Percentiles rank a stretch among this genome's conserved stretches.
Evolutionary conservation across 2,329 filamentous ascomycete species (phyloP).

Genomic region (Tolypocladium tropicale): DNA sequence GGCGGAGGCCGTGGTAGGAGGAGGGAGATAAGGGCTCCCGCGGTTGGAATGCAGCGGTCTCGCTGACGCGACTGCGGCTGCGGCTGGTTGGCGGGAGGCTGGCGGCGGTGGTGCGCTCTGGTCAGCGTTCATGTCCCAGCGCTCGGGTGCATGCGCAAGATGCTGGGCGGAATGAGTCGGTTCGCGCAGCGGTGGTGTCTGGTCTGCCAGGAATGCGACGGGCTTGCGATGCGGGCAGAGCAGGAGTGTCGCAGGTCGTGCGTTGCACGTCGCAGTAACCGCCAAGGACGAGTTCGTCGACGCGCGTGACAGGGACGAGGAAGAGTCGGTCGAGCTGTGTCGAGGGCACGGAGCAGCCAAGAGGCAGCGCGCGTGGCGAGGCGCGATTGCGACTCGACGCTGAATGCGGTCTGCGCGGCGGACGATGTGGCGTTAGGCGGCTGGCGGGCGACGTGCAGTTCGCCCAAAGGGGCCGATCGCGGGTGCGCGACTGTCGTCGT

Average conservation of each 20-base stretch:
- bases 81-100: conserved; percentile 9
- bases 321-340: neutral
- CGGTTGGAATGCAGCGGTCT: conserved; percentile 16
- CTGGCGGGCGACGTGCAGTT: neutral
- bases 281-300: neutral
- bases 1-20: conserved; percentile 17
- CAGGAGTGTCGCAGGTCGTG: neutral
- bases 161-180: neutral
- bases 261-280: neutral
- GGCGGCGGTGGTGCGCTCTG: conserved; percentile 9
- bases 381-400: neutral
- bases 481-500: neutral
- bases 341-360: neutral
- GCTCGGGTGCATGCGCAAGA: conserved; percentile 13
- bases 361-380: neutral
- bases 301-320: neutral
- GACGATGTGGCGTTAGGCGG: conserved; percentile 1
- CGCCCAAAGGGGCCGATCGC: neutral
- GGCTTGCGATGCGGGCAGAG: neutral
- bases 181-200: neutral
- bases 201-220: conserved; percentile 1
- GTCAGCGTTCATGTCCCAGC: conserved; percentile 19
- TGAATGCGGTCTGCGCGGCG: conserved; percentile 1
- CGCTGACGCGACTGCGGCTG: conserved; percentile 14
- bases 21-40: conserved; percentile 19